Evolutionary conservation across 2,329 filamentous ascomycete genomes (phyloP).

Genomic region (Fusarium mundagurra): DNA sequence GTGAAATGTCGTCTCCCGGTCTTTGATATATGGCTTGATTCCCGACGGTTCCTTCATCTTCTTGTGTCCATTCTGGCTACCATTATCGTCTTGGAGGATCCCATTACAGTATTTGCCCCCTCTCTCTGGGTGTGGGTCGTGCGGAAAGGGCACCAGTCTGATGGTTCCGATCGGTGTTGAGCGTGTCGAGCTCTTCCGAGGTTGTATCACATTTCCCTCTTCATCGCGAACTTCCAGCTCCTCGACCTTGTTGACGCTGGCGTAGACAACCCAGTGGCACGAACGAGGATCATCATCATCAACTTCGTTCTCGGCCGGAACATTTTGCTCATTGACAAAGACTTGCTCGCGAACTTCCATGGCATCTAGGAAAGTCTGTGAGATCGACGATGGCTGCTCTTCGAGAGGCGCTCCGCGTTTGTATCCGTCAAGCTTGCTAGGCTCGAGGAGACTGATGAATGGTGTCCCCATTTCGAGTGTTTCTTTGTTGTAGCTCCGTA

Average conservation of each 20-base stretch:
- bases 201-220: constrained; percentile 52
- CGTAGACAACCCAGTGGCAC: constrained; percentile 91
- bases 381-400: constrained; percentile 58
- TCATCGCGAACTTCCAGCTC: constrained; percentile 56
- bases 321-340: constrained; percentile 68
- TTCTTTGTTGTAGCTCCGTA: neutral
- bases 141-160: constrained; percentile 83
- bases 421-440: constrained; percentile 61
- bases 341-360: constrained; percentile 70
- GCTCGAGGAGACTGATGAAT: constrained; percentile 59
- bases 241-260: constrained; percentile 63
- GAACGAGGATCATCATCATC: constrained; percentile 82
- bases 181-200: constrained; percentile 56
- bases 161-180: constrained; percentile 74
- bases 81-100: constrained; percentile 46
- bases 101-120: constrained; percentile 61
- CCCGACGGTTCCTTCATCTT: neutral
- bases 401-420: constrained; percentile 51
- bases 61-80: constrained; percentile 14
- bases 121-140: constrained; percentile 68
- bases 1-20: constrained; percentile 62
- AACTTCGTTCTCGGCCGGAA: constrained; percentile 74
- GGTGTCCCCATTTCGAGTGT: constrained; percentile 57
- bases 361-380: constrained; percentile 68
- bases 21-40: constrained; percentile 42